Evolutionary conservation across 129 eudicot genomes (phyloP).

Genomic region (Tagetes erecta): DNA sequence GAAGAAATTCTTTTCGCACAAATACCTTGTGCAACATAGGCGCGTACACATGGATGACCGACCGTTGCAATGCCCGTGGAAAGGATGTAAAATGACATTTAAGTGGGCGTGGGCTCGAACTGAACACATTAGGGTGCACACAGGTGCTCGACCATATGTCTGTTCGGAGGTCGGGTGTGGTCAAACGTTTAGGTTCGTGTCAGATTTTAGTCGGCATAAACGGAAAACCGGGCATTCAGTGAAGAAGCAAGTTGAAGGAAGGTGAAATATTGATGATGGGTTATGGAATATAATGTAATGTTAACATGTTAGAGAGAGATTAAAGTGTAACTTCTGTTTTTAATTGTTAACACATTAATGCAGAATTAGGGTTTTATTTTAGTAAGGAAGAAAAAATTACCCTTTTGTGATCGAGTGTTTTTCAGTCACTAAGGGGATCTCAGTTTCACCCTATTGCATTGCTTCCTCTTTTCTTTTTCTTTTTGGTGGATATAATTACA

Average conservation of each 20-base stretch:
- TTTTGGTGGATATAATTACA: too few relatives aligned
- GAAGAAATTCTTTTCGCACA: conserved; percentile 93
- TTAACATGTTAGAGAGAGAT: conserved; percentile 46
- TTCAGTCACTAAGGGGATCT: conserved; percentile 27
- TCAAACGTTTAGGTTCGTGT: conserved; percentile 92
- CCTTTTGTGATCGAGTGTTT: conserved; percentile 34
- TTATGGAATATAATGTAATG: conserved; percentile 34
- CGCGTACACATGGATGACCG: conserved; percentile 96
- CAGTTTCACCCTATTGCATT: conserved; percentile 1
- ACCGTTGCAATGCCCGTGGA: conserved; percentile 95
- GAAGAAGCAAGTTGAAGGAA: conserved; percentile 53
- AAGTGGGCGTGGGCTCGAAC: conserved; percentile 99
- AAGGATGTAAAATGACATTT: conserved; percentile 92
- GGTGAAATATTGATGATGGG: not conserved
- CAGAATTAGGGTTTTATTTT: conserved; percentile 27
- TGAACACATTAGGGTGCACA: conserved; percentile 91
- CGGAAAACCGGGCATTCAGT: conserved; percentile 87
- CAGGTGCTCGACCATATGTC: conserved; percentile 86
- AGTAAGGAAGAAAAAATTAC: conserved; percentile 39
- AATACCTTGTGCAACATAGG: conserved; percentile 89
- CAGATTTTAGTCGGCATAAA: conserved; percentile 98
- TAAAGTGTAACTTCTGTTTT: conserved; percentile 36
- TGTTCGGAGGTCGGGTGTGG: conserved; percentile 83
- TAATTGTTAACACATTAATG: conserved; percentile 43
- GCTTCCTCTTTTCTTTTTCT: not conserved